phyloP scores from a whole-genome alignment of 257 asterid species.

The Salvia rosmarinus region DNA sequence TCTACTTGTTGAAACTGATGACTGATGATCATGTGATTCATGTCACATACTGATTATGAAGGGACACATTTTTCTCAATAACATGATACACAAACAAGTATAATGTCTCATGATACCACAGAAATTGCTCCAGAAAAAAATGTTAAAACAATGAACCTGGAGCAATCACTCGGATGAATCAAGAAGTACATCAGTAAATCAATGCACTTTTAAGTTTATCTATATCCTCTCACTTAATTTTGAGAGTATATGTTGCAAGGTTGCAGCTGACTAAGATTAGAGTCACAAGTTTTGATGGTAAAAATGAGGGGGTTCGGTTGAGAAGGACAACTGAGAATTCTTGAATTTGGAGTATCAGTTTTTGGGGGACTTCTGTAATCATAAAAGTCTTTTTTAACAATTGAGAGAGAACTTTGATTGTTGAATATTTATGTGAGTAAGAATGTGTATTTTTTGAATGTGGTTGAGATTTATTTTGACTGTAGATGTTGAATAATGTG shows the following conservation, averaged over 20 bases:
- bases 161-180: constrained; percentile 6
- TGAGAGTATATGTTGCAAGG: neutral
- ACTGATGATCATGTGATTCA: constrained; percentile 7
- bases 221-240: constrained; percentile 17
- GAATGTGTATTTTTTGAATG: neutral
- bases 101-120: neutral
- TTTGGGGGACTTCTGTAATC: neutral
- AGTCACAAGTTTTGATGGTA: constrained; percentile 7
- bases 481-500: too few relatives aligned
- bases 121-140: neutral
- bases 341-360: neutral
- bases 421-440: too few relatives aligned
- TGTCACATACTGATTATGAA: constrained; percentile 6
- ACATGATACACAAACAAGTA: neutral
- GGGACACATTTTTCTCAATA: neutral
- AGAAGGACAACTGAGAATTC: neutral
- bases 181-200: constrained; percentile 5
- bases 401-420: neutral
- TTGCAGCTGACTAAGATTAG: neutral
- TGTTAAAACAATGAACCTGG: neutral
- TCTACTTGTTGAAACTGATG: constrained; percentile 5
- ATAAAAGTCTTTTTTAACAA: neutral
- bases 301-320: neutral
- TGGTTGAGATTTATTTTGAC: neutral
- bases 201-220: neutral